Conservation (phyloP, 176 grass and related monocot species). For the Phragmites australis region DNA sequence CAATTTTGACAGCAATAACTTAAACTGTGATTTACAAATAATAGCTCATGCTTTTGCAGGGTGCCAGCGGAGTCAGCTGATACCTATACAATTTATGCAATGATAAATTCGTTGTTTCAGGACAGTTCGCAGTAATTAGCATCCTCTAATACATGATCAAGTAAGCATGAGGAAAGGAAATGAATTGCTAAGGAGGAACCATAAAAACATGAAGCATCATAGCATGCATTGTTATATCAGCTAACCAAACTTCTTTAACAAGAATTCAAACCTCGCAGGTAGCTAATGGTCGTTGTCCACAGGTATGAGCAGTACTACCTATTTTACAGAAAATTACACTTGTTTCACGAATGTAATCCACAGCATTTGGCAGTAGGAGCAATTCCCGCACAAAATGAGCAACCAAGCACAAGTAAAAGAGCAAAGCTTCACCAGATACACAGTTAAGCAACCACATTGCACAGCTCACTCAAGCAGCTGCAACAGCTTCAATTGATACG, state of each 20-base stretch:
- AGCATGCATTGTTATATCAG: background rate
- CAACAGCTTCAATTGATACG: background rate
- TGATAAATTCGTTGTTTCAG: conserved; percentile 14
- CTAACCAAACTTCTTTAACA: background rate
- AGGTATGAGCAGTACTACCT: background rate
- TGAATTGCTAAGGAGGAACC: background rate
- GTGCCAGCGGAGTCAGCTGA: background rate
- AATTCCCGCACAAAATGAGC: background rate
- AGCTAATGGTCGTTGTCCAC: background rate
- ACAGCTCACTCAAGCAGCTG: conserved; percentile 4
- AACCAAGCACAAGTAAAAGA: conserved; percentile 4
- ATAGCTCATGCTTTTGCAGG: background rate
- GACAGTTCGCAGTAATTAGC: background rate
- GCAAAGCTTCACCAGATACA: background rate
- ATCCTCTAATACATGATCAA: background rate
- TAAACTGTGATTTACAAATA: background rate
- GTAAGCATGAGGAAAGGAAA: conserved; percentile 6
- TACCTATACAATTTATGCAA: background rate
- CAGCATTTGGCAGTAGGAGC: background rate
- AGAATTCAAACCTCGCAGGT: background rate
- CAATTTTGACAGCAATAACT: background rate
- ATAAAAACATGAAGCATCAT: background rate
- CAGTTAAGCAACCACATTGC: conserved; percentile 22
- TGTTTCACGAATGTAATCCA: background rate
- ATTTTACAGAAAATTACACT: background rate